phyloP scores from a whole-genome alignment of 495 filamentous ascomycete genomes.

The Filosporella fistucella region DNA sequence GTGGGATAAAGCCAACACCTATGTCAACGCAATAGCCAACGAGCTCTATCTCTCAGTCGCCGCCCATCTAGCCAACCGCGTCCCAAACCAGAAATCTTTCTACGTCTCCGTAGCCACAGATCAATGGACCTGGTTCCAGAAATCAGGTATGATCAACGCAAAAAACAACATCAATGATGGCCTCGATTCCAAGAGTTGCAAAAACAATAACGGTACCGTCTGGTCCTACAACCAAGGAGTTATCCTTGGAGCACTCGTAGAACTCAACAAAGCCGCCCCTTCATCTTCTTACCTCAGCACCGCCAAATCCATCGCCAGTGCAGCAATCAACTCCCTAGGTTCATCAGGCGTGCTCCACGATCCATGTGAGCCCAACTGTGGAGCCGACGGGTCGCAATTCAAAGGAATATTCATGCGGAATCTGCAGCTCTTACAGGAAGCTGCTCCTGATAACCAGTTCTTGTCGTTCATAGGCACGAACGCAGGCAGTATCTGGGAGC shows the following conservation, averaged over 20 bases:
- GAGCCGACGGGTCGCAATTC: slow-evolving; percentile 62
- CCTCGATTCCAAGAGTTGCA: slow-evolving; percentile 48
- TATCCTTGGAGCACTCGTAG: slow-evolving; percentile 66
- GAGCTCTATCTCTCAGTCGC: slow-evolving; percentile 68
- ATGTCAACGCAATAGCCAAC: slow-evolving; percentile 71
- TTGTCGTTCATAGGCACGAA: slow-evolving; percentile 53
- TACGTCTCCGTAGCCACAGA: slow-evolving; percentile 53
- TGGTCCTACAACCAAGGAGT: slow-evolving; percentile 85
- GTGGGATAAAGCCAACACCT: slow-evolving; percentile 58
- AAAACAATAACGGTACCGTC: slow-evolving; percentile 58
- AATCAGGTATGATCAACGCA: slow-evolving; percentile 59
- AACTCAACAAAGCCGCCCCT: slow-evolving; percentile 47
- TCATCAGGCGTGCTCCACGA: slow-evolving; percentile 62
- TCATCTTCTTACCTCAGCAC: slow-evolving; percentile 39
- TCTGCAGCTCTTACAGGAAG: slow-evolving; percentile 51
- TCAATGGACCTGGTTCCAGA: slow-evolving; percentile 67
- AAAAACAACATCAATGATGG: slow-evolving; percentile 71
- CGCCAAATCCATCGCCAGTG: slow-evolving; percentile 61
- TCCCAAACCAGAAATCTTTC: slow-evolving; percentile 34
- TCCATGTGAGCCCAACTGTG: slow-evolving; percentile 59
- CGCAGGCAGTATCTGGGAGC: slow-evolving; percentile 63
- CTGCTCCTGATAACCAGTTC: slow-evolving; percentile 44
- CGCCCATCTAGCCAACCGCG: slow-evolving; percentile 68
- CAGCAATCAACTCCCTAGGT: slow-evolving; percentile 51
- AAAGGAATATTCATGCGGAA: slow-evolving; percentile 79